Evolutionary conservation across 805 yeast species (phyloP), one percentile per base, ranked within the genome.

Genomic region (Myxozyma vanderwaltii): DNA sequence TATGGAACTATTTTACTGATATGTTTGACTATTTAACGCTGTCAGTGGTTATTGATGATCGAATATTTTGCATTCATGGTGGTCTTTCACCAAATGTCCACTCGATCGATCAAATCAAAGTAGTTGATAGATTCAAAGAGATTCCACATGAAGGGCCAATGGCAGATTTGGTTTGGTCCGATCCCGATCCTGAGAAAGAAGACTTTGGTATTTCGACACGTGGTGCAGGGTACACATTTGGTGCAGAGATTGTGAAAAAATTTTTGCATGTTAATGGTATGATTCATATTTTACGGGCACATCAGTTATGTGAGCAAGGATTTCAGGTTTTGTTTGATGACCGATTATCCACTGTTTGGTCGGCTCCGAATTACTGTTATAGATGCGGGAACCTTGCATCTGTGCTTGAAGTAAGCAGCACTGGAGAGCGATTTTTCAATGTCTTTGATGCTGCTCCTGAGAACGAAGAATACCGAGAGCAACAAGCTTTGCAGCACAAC

Each of bases 161-260:
- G 97, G 99, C 99, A 1, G 99, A 94, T 72, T 77, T 94, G 51
- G 98, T 94, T 19, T 94, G 99, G 99, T 86, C 94, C 23, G 99
- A 94, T 70, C 99, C 99, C 0, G 98, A 95, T 72, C 87, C 88
- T 33, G 89, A 87, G 56, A 78, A 77, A 53, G 74, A 73, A 2
- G 96, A 91, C 69, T 94, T 94, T 72, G 86, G 91, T 65, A 81
- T 94, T 21, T 85, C 91, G 31, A 96, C 99, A 0, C 75, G 99
- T 68, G 99, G 99, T 41, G 99, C 99, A 0, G 99, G 99, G 3
- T 94, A 92, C 73, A 89, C 94, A 23, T 94, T 94, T 77, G 99
- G 99, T 19, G 78, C 83, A 41, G 94, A 89, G 64, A 92, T 95
- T 50, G 97, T 91, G 53, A 86, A 87, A 71, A 88, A 89, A 69